A percentile compares a stretch with the other conserved stretches of the same genome.
These are phyloP conservation scores for Hirschioporus abietinus DNA, from an alignment of 768 basidiomycete genomes.

Conservation along the genomic window DNA sequence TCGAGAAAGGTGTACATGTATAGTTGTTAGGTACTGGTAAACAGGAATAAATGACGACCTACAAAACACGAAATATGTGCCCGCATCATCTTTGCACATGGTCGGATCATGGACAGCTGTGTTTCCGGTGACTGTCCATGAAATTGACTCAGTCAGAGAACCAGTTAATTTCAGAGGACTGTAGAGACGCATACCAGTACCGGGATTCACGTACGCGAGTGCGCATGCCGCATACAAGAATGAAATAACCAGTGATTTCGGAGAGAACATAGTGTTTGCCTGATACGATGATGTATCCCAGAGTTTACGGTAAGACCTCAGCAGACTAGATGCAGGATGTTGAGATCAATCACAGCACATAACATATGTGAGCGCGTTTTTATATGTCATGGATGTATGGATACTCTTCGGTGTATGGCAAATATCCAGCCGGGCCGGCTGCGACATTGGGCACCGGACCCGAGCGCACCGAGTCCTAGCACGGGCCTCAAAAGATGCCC, in stretches of 20 bases:
- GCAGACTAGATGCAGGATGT: no score
- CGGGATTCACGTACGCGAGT: background rate
- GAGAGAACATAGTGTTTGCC: background rate
- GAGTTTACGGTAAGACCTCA: no score
- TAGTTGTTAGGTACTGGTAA: no score
- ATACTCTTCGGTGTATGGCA: no score
- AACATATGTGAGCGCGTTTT: no score
- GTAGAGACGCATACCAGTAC: background rate
- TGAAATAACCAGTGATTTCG: background rate
- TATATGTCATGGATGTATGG: no score
- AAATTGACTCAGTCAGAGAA: background rate
- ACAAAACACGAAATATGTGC: conserved; percentile 47
- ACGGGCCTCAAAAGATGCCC: no score
- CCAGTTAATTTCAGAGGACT: background rate
- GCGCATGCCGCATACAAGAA: background rate
- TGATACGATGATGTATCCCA: no score
- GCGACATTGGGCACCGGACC: no score
- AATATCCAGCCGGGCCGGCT: no score
- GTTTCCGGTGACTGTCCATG: conserved; percentile 20
- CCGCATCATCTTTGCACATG: conserved; percentile 43
- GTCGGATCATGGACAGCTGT: conserved; percentile 43
- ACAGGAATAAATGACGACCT: conserved; percentile 12
- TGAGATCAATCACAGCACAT: no score
- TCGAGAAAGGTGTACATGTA: background rate
- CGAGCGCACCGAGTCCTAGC: no score